phyloP scores from a whole-genome alignment of 75 land plant species.

The Isoetes taiwanensis region DNA sequence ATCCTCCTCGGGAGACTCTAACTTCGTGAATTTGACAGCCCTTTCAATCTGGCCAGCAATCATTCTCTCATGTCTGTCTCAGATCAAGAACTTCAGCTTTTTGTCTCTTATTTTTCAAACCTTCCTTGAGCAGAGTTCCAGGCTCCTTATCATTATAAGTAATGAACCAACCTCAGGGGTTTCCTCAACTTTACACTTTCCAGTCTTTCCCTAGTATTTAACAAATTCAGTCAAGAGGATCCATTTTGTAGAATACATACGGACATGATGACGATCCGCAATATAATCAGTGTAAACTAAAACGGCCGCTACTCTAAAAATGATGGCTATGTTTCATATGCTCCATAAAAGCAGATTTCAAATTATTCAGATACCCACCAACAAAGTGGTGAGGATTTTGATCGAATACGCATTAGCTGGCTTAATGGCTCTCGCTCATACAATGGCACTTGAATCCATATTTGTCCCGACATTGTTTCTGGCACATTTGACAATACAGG shows the following conservation, averaged over 20 bases:
- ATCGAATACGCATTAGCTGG: conserved; percentile 98
- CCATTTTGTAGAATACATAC: conserved; percentile 95
- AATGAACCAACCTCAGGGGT: conserved; percentile 93
- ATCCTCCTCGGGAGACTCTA: too few species aligned
- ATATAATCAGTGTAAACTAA: conserved; percentile 95
- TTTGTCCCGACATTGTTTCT: conserved; percentile 98
- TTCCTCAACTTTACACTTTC: conserved; percentile 94
- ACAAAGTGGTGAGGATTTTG: conserved; percentile 71
- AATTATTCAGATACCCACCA: conserved; percentile 82
- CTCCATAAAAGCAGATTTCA: conserved; percentile 62
- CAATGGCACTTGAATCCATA: conserved; percentile 99
- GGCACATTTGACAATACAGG: conserved; percentile 99
- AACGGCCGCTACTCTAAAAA: conserved; percentile 75
- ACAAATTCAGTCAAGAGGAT: conserved; percentile 88
- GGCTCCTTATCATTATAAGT: conserved; percentile 86
- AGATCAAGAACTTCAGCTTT: conserved; percentile 61
- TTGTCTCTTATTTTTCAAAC: conserved; percentile 54
- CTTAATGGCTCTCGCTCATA: conserved; percentile 89
- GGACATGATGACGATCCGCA: conserved; percentile 74
- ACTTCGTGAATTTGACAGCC: conserved; percentile 41
- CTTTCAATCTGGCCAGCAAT: conserved; percentile 65
- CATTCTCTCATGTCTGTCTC: conserved; percentile 64
- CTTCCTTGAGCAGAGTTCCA: conserved; percentile 73
- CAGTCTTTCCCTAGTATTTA: conserved; percentile 68
- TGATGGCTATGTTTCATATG: conserved; percentile 77